Percentiles rank a stretch among this genome's conserved stretches.
phyloP scores from a whole-genome alignment of 805 yeast species.

The Schwanniomyces vanrijiae region DNA sequence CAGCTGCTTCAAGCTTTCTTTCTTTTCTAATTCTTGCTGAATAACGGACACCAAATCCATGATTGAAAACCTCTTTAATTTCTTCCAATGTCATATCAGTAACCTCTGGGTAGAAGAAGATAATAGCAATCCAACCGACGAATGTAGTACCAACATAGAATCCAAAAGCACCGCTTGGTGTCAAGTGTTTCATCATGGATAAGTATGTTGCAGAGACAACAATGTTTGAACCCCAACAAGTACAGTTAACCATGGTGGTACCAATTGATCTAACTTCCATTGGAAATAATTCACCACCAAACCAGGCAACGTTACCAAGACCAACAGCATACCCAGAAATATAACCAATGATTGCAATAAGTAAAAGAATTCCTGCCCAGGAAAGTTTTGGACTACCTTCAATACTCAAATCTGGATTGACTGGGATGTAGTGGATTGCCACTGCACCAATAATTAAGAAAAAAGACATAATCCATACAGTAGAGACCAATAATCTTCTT shows the following conservation, averaged over 20 bases:
- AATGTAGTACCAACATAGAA: constrained; percentile 69
- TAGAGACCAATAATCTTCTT: constrained; percentile 31
- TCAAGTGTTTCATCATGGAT: constrained; percentile 3
- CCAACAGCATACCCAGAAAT: constrained; percentile 3
- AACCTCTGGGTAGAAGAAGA: constrained; percentile 66
- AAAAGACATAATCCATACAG: constrained; percentile 4
- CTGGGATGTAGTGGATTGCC: constrained; percentile 3
- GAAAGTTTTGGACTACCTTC: constrained; percentile 1
- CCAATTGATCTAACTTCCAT: constrained; percentile 54
- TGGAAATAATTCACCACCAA: constrained; percentile 4
- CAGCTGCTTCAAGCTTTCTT: background rate
- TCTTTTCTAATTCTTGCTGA: background rate
- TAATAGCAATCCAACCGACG: constrained; percentile 53
- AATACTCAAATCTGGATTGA: constrained; percentile 3
- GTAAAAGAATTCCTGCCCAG: constrained; percentile 3
- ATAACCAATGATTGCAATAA: constrained; percentile 1
- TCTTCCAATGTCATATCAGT: constrained; percentile 72
- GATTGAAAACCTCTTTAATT: constrained; percentile 55
- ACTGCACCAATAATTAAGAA: constrained; percentile 3
- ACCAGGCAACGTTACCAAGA: constrained; percentile 4
- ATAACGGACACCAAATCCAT: constrained; percentile 1
- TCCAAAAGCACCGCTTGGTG: constrained; percentile 58
- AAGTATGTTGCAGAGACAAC: constrained; percentile 2
- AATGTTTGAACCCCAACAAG: constrained; percentile 4
- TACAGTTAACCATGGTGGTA: constrained; percentile 46